A percentile compares a stretch with the other conserved stretches of the same genome.
Evolutionary conservation across 2,329 filamentous ascomycete species (phyloP).

Genomic region (Paecilomyces sp.): DNA sequence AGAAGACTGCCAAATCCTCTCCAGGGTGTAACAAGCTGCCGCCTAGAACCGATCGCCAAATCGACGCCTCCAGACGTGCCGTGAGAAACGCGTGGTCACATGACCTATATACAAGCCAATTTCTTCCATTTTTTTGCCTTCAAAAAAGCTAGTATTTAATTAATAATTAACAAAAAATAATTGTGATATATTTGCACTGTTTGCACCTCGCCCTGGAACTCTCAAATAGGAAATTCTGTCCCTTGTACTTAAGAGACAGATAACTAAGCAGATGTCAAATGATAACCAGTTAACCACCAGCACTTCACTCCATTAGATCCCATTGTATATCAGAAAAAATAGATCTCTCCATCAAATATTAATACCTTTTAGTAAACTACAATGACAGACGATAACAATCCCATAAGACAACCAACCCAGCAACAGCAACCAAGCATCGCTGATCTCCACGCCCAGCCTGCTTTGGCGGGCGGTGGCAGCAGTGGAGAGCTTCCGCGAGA

Average conservation of each 20-base stretch:
- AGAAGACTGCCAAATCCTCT: neutral
- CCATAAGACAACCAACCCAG: neutral
- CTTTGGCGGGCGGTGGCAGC: neutral
- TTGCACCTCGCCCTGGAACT: conserved; percentile 6
- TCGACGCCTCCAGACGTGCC: conserved; percentile 2
- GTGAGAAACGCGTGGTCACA: conserved; percentile 9
- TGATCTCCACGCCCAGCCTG: neutral
- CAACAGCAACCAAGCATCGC: neutral
- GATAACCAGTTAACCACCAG: neutral
- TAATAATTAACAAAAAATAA: too few species aligned
- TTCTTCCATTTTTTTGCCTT: neutral
- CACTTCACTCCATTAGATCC: too few species aligned
- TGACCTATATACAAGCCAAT: conserved; percentile 3
- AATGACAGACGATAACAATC: neutral
- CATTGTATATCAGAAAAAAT: too few species aligned
- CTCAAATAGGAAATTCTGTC: neutral
- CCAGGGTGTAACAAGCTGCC: neutral
- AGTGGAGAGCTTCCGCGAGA: neutral
- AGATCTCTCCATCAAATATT: neutral
- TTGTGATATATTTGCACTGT: conserved; percentile 8
- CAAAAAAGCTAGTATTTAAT: too few species aligned
- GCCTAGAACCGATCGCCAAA: conserved; percentile 7
- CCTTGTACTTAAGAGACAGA: neutral
- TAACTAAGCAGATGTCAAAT: neutral
- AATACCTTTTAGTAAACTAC: neutral